Base-by-base conservation (phyloP, 345 rosid genomes). In the Euphorbia lathyris region DNA sequence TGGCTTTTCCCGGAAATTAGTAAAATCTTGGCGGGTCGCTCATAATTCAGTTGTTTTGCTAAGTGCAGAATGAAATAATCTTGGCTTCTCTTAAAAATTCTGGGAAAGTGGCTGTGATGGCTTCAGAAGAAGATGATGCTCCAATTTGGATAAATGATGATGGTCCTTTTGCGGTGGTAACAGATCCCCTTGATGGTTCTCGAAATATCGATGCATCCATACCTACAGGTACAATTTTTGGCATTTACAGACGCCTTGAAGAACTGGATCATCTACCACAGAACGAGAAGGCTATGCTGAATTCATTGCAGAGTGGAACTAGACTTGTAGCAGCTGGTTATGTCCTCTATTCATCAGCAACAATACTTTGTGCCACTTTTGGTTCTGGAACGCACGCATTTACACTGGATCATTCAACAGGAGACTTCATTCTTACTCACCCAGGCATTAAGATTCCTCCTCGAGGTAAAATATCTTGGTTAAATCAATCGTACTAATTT, bases 331-430 rank as follows among this genome's bases (percentile, higher is more conserved):
- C 92, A 81, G 86, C 97, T 58, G 92, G 90, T 66, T 93, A 93
- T 72, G 89, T 90, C 50, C 88, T 93, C 14, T 93, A 93, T 78
- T 93, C 98, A 43, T 93, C 96, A 53, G 97, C 97, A 67, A 93
- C 98, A 0, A 88, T 89, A 66, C 80, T 93, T 58, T 93, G 96
- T 50, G 73, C 86, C 63, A 90, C 81, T 77, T 85, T 91, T 82
- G 98, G 98, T 71, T 90, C 97, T 0, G 98, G 98, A 70, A 83
- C 97, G 50, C 96, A 93, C 74, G 96, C 96, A 58, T 93, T 91
- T 80, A 91, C 92, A 20, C 77, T 93, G 64, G 98, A 93, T 76
- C 97, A 73, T 69, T 84, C 90, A 5, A 91, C 94, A 0, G 97
- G 97, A 53, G 97, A 93, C 80, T 90, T 90, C 36, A 83, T 93